Evolutionary conservation across 208 protist genomes (phyloP).

Genomic region (Leishmania guyanensis): DNA sequence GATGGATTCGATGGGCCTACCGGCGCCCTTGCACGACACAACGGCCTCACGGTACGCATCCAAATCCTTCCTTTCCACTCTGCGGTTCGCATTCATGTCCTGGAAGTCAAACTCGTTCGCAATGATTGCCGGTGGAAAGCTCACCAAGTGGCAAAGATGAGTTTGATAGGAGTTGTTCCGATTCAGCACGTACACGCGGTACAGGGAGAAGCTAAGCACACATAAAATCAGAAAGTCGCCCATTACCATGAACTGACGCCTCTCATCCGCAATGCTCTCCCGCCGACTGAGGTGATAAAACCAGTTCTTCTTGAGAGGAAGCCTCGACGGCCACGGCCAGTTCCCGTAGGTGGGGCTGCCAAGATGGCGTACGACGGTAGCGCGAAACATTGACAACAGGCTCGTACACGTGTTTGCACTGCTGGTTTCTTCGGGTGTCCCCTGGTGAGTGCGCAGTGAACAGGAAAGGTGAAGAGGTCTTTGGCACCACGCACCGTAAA

Average conservation of each 20-base stretch:
- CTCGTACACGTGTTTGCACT: background rate
- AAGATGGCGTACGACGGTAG: slow-evolving; percentile 33
- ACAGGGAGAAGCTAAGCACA: slow-evolving; percentile 63
- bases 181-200: slow-evolving; percentile 69
- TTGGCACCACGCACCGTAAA: background rate
- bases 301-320: slow-evolving; percentile 79
- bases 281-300: slow-evolving; percentile 67
- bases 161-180: slow-evolving; percentile 78
- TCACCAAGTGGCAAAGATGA: slow-evolving; percentile 66
- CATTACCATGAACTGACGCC: slow-evolving; percentile 65
- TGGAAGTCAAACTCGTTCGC: slow-evolving; percentile 90
- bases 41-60: slow-evolving; percentile 82
- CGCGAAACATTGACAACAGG: slow-evolving; percentile 35
- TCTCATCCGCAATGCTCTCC: slow-evolving; percentile 83
- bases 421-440: too few relatives aligned
- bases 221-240: slow-evolving; percentile 72
- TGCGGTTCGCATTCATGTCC: slow-evolving; percentile 65
- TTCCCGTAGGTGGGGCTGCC: slow-evolving; percentile 76
- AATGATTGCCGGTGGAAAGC: slow-evolving; percentile 82
- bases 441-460: background rate
- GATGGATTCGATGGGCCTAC: slow-evolving; percentile 60
- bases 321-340: slow-evolving; percentile 87
- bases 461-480: background rate
- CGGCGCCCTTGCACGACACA: slow-evolving; percentile 46
- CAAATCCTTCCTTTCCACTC: slow-evolving; percentile 53